phyloP scores from a whole-genome alignment of 148 eudicot species.

The Bassia scoparia region DNA sequence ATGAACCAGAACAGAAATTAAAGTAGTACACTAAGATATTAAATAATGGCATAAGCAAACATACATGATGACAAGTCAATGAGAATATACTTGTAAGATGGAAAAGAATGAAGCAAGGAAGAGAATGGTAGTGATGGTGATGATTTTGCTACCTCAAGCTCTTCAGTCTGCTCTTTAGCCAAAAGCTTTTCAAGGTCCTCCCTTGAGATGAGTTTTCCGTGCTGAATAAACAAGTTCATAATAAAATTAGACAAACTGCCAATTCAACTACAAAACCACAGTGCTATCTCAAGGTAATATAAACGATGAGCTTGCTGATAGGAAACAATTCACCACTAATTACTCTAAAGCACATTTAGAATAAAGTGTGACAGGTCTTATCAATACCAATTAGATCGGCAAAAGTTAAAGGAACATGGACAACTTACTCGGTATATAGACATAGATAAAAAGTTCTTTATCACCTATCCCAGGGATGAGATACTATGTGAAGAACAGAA shows the following conservation, averaged over 20 bases:
- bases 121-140: neutral
- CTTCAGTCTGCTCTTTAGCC: slow-evolving; percentile 74
- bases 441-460: neutral
- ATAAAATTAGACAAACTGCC: slow-evolving; percentile 14
- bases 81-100: neutral
- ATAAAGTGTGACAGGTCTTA: neutral
- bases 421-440: neutral
- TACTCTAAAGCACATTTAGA: neutral
- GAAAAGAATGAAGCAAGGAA: slow-evolving; percentile 14
- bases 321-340: neutral
- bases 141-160: slow-evolving; percentile 54
- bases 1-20: neutral
- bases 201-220: slow-evolving; percentile 74
- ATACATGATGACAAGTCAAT: neutral
- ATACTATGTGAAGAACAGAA: neutral
- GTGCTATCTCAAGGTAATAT: neutral
- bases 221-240: slow-evolving; percentile 42
- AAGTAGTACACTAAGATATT: neutral
- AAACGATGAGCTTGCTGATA: neutral
- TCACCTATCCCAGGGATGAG: neutral
- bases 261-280: slow-evolving; percentile 8
- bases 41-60: neutral
- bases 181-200: slow-evolving; percentile 73
- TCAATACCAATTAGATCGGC: neutral
- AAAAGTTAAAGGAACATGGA: neutral